phyloP scores from a whole-genome alignment of 2,329 filamentous ascomycete genomes.

The Neonectria neomacrospora region DNA sequence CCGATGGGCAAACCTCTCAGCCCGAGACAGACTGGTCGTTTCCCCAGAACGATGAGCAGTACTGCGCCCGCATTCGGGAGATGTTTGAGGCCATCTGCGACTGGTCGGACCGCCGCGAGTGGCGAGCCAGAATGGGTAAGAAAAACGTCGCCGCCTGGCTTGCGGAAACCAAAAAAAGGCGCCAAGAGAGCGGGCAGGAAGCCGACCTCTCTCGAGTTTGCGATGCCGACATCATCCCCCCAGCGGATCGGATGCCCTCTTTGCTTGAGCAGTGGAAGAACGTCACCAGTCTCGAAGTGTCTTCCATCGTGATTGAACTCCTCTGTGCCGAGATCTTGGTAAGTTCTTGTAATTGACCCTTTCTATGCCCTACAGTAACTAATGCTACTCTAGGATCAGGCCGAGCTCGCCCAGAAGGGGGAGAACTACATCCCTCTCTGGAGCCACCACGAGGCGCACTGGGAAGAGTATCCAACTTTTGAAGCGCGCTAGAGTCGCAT shows the following conservation, averaged over 20 bases:
- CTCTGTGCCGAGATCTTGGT: conserved; percentile 36
- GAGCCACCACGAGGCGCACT: conserved; percentile 39
- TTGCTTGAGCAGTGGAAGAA: conserved; percentile 36
- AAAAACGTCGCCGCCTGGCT: conserved; percentile 25
- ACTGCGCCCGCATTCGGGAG: conserved; percentile 17
- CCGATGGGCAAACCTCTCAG: background rate
- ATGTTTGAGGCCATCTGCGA: conserved; percentile 39
- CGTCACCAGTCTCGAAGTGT: conserved; percentile 31
- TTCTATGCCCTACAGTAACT: background rate
- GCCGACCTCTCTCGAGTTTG: conserved; percentile 16
- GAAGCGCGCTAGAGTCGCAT: conserved; percentile 41
- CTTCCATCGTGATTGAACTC: conserved; percentile 38
- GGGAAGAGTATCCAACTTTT: conserved; percentile 40
- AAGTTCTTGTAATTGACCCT: background rate
- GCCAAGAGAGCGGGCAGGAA: background rate
- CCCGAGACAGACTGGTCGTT: conserved; percentile 27
- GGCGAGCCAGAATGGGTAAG: conserved; percentile 37
- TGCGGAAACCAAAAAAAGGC: background rate
- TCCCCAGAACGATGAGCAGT: conserved; percentile 6
- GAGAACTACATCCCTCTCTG: conserved; percentile 35
- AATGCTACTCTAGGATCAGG: conserved; percentile 22
- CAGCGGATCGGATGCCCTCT: conserved; percentile 27
- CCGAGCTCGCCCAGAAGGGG: conserved; percentile 34
- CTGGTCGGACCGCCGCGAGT: conserved; percentile 30
- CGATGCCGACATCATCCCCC: conserved; percentile 31